Evolutionary conservation across 139 green algal genomes (phyloP).

Genomic region (Chlorella sp.): DNA sequence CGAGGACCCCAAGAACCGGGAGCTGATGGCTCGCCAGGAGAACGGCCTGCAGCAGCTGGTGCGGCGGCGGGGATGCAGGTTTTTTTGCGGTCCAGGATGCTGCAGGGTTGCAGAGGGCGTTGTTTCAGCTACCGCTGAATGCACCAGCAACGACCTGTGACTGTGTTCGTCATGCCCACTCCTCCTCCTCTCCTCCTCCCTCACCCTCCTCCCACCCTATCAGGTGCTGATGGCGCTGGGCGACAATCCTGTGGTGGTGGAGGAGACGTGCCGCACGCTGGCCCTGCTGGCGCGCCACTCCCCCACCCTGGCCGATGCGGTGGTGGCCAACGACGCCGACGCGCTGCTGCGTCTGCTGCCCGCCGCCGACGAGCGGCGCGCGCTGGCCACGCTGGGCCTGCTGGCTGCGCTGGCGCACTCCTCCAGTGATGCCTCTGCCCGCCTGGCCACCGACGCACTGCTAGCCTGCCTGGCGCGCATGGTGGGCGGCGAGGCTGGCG

Average conservation of each 20-base stretch:
- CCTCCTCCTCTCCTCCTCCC: no score
- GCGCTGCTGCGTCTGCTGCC: slow-evolving; percentile 56
- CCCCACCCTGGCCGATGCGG: slow-evolving; percentile 24
- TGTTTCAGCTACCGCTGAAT: no score
- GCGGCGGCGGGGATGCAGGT: no score
- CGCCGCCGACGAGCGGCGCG: slow-evolving; percentile 31
- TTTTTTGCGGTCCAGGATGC: no score
- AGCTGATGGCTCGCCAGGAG: slow-evolving; percentile 81
- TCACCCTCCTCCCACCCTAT: not conserved
- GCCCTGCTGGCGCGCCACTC: slow-evolving; percentile 31
- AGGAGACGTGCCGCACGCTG: slow-evolving; percentile 66
- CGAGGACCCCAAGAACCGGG: slow-evolving; percentile 74
- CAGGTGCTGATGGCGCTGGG: slow-evolving; percentile 84
- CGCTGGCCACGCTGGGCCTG: slow-evolving; percentile 46
- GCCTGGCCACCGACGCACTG: slow-evolving; percentile 48
- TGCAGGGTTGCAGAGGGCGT: no score
- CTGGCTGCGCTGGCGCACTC: slow-evolving; percentile 46
- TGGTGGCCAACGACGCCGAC: slow-evolving; percentile 32
- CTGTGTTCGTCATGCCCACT: no score
- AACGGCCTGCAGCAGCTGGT: slow-evolving; percentile 87
- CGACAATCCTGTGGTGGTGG: slow-evolving; percentile 76
- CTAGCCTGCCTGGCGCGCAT: slow-evolving; percentile 24
- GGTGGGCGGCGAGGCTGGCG: slow-evolving; percentile 8
- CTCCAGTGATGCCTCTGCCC: slow-evolving; percentile 30
- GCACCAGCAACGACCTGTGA: no score